phyloP scores from a whole-genome alignment of 1,139 yeast species.

The Dujonia santamariae region DNA sequence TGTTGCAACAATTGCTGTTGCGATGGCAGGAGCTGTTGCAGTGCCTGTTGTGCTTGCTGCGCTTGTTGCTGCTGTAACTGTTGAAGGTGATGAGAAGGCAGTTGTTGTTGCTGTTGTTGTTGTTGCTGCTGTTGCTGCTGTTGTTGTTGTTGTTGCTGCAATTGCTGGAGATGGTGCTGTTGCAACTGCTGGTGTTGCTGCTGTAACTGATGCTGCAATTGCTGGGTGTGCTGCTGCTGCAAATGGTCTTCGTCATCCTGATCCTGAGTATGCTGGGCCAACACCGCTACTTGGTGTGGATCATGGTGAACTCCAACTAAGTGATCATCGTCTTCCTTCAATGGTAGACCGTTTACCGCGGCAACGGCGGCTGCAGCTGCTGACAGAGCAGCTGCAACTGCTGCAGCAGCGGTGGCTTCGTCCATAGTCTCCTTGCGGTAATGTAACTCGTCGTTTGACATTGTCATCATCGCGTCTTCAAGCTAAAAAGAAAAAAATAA shows the following conservation, averaged over 20 bases:
- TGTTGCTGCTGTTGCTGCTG: conserved; percentile 3
- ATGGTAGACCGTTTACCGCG: conserved; percentile 5
- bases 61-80: conserved; percentile 4
- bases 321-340: conserved; percentile 6
- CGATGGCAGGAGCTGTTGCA: conserved; percentile 12
- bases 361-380: conserved; percentile 9
- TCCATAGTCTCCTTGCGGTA: conserved; percentile 7
- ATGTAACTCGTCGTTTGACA: conserved; percentile 7
- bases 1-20: conserved; percentile 14
- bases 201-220: conserved; percentile 2
- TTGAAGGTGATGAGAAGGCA: background rate
- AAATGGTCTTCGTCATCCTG: conserved; percentile 5
- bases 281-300: conserved; percentile 6
- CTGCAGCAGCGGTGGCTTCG: conserved; percentile 10
- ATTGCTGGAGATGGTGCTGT: conserved; percentile 4
- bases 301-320: conserved; percentile 4
- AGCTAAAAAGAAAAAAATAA: too few species aligned
- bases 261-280: conserved; percentile 7
- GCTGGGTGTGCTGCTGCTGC: conserved; percentile 6
- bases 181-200: conserved; percentile 3
- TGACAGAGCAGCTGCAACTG: conserved; percentile 10
- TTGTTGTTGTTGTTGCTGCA: conserved; percentile 1
- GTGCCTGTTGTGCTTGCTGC: conserved; percentile 1
- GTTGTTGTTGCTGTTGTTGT: conserved; percentile 3
- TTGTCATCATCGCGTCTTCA: conserved; percentile 7